A percentile compares a stretch with the other conserved stretches of the same genome.
Evolutionary conservation across 345 rosid species (phyloP).

Genomic region (Rhodomyrtus tomentosa): DNA sequence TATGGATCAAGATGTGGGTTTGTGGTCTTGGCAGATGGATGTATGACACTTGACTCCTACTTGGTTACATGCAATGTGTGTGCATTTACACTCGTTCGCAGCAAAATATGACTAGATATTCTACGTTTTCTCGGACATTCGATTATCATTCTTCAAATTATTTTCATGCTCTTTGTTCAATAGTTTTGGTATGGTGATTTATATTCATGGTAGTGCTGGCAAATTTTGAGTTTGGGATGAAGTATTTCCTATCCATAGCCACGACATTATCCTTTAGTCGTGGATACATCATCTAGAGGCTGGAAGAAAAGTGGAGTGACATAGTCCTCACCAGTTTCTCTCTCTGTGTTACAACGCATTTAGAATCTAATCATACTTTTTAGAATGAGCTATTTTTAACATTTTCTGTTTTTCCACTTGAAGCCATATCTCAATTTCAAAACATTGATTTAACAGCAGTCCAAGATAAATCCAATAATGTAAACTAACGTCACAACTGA

Average conservation of each 20-base stretch:
- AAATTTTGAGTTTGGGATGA: neutral
- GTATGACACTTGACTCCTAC: neutral
- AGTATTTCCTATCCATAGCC: neutral
- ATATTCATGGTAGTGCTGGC: neutral
- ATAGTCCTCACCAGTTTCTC: neutral
- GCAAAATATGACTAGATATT: neutral
- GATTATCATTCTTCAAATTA: neutral
- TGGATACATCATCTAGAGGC: neutral
- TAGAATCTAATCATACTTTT: neutral
- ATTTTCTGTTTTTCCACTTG: neutral
- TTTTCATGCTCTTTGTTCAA: neutral
- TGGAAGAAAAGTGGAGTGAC: neutral
- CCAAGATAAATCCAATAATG: neutral
- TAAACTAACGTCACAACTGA: neutral
- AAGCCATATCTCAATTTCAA: neutral
- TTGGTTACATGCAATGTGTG: neutral
- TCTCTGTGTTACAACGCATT: neutral
- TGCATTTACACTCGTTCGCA: neutral
- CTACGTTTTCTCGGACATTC: neutral
- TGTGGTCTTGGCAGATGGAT: neutral
- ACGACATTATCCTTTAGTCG: neutral
- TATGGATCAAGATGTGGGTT: neutral
- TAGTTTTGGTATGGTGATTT: neutral
- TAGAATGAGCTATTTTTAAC: neutral
- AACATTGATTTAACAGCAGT: neutral